A percentile compares a stretch with the other conserved stretches of the same genome.
Conservation (phyloP, 768 basidiomycete species). For the Clavulina sp. region DNA sequence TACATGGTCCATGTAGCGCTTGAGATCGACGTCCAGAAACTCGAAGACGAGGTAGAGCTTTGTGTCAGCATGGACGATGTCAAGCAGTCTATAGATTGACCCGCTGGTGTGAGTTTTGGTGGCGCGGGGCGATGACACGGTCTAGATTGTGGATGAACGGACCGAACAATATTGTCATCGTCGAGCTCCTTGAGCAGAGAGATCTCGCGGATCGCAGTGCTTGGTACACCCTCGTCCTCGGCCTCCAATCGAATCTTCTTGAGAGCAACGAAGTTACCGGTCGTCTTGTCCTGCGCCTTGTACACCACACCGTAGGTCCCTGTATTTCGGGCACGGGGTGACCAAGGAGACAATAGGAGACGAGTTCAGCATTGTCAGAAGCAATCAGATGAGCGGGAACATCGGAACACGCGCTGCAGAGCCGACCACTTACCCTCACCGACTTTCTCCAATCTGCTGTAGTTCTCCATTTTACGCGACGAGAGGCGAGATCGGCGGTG, state of each 20-base stretch:
- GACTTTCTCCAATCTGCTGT: slow-evolving; percentile 95
- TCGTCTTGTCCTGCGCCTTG: slow-evolving; percentile 73
- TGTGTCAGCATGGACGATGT: slow-evolving; percentile 93
- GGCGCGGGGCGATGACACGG: background rate
- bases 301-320: slow-evolving; percentile 98
- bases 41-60: slow-evolving; percentile 97
- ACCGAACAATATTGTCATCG: slow-evolving; percentile 90
- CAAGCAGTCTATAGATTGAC: slow-evolving; percentile 46
- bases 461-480: slow-evolving; percentile 56
- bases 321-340: slow-evolving; percentile 17
- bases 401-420: too few species aligned
- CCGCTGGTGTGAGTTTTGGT: background rate
- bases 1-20: slow-evolving; percentile 87
- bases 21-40: slow-evolving; percentile 91
- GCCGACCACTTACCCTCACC: slow-evolving; percentile 70
- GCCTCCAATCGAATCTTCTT: slow-evolving; percentile 98
- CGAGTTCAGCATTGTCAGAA: background rate
- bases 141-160: slow-evolving; percentile 10
- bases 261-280: slow-evolving; percentile 75
- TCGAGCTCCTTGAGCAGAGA: slow-evolving; percentile 91
- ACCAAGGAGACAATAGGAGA: background rate
- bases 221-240: slow-evolving; percentile 97
- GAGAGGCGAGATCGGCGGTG: too few species aligned
- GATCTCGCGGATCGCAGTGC: slow-evolving; percentile 96
- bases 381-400: background rate